A percentile compares a stretch with the other conserved stretches of the same genome.
Evolutionary conservation across 2,329 filamentous ascomycete species (phyloP).

Genomic region (Aureobasidium sp.): DNA sequence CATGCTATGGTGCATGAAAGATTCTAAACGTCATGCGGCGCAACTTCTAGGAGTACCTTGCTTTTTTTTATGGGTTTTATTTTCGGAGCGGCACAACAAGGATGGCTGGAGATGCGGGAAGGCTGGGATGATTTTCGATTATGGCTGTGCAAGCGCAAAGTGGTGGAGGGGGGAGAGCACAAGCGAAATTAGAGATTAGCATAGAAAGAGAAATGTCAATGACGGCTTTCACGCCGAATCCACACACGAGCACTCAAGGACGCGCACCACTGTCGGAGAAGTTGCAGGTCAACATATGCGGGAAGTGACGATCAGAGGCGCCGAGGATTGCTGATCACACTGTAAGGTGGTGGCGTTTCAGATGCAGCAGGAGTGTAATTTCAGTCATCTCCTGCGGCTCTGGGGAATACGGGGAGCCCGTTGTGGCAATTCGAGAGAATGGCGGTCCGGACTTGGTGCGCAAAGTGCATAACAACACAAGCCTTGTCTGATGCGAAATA

Average conservation of each 20-base stretch:
- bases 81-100: not conserved
- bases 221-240: slow-evolving; percentile 1
- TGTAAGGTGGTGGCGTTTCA: slow-evolving; percentile 13
- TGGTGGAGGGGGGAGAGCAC: not conserved
- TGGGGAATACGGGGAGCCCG: not conserved
- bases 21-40: slow-evolving; percentile 4
- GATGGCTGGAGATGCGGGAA: not conserved
- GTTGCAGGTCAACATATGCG: slow-evolving; percentile 9
- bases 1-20: slow-evolving; percentile 8
- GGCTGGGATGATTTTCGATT: slow-evolving; percentile 7
- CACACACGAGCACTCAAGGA: not conserved
- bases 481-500: too few species aligned
- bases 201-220: slow-evolving; percentile 10
- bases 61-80: not conserved
- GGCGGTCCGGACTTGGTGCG: not conserved
- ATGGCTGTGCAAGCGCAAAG: slow-evolving; percentile 2
- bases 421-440: not conserved
- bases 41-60: slow-evolving; percentile 7
- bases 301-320: slow-evolving; percentile 2
- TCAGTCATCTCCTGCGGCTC: not conserved
- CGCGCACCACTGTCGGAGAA: slow-evolving; percentile 9
- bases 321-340: slow-evolving; percentile 11
- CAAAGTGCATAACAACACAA: not conserved
- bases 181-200: slow-evolving; percentile 13
- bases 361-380: not conserved